These are phyloP conservation scores for Arachnomyces sp. DNA, from an alignment of 2,329 filamentous ascomycete species.

Conservation along the genomic window DNA sequence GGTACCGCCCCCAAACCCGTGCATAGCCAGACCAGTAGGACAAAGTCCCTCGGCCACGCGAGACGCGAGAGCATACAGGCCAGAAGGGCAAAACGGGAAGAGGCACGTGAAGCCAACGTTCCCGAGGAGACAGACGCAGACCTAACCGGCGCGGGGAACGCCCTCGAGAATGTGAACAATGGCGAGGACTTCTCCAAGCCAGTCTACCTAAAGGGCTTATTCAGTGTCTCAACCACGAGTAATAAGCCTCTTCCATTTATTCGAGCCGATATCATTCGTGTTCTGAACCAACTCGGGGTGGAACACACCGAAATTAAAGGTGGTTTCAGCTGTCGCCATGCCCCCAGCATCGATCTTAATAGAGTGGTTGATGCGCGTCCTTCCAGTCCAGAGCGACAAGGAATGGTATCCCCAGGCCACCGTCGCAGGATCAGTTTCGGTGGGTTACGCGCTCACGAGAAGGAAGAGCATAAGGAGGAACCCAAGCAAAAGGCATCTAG, in stretches of 20 bases:
- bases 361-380: constrained; percentile 57
- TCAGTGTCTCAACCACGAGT: constrained; percentile 94
- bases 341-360: constrained; percentile 80
- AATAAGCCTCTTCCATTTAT: constrained; percentile 83
- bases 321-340: constrained; percentile 81
- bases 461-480: constrained; percentile 62
- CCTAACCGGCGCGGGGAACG: constrained; percentile 48
- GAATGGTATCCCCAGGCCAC: constrained; percentile 46
- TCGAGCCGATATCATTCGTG: constrained; percentile 79
- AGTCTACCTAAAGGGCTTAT: constrained; percentile 90
- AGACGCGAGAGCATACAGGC: constrained; percentile 88
- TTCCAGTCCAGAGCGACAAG: constrained; percentile 47
- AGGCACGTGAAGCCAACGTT: constrained; percentile 65
- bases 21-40: constrained; percentile 58
- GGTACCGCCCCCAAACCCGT: constrained; percentile 46
- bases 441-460: constrained; percentile 57
- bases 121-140: constrained; percentile 88
- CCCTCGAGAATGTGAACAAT: constrained; percentile 40
- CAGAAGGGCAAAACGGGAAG: constrained; percentile 65
- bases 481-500: constrained; percentile 38
- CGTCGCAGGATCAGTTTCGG: constrained; percentile 77
- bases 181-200: constrained; percentile 76
- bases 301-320: constrained; percentile 87
- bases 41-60: constrained; percentile 83
- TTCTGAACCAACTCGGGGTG: constrained; percentile 79